Evolutionary conservation across 345 rosid genomes (phyloP).

Genomic region (Salix udensis): DNA sequence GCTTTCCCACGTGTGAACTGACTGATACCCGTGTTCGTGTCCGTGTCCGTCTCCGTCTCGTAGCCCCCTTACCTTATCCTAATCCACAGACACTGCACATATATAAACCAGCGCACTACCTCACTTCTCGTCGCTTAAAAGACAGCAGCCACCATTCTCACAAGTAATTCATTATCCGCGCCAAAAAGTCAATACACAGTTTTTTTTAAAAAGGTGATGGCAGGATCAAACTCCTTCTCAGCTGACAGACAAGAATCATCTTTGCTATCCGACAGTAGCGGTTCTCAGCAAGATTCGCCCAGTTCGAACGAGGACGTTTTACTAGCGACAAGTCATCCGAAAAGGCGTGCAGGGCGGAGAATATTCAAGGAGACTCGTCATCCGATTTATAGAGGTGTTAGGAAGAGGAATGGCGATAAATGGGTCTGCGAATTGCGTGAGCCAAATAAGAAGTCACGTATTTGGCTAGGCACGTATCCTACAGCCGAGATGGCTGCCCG

Average conservation of each 20-base stretch:
- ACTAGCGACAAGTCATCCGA: constrained; percentile 18
- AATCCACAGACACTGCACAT: too few species aligned
- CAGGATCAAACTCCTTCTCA: background rate
- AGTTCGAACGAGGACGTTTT: background rate
- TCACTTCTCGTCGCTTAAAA: too few species aligned
- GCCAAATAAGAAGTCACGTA: constrained; percentile 49
- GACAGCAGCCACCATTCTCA: too few species aligned
- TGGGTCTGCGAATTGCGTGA: constrained; percentile 77
- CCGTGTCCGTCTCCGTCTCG: too few species aligned
- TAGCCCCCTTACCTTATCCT: too few species aligned
- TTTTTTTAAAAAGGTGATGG: too few species aligned
- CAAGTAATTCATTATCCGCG: too few species aligned
- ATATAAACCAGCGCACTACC: too few species aligned
- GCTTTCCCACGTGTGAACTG: too few species aligned
- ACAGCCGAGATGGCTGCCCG: constrained; percentile 73
- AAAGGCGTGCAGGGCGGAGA: constrained; percentile 33
- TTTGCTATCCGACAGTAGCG: background rate
- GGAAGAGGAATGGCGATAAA: constrained; percentile 51
- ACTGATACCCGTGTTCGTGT: too few species aligned
- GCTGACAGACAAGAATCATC: background rate
- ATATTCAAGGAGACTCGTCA: constrained; percentile 71
- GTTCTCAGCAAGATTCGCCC: background rate
- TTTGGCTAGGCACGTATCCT: constrained; percentile 79
- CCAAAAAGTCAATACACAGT: too few species aligned
- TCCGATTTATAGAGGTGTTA: constrained; percentile 62